Evolutionary conservation across 306 rosid genomes (phyloP).

Genomic region (Psophocarpus tetragonolobus): DNA sequence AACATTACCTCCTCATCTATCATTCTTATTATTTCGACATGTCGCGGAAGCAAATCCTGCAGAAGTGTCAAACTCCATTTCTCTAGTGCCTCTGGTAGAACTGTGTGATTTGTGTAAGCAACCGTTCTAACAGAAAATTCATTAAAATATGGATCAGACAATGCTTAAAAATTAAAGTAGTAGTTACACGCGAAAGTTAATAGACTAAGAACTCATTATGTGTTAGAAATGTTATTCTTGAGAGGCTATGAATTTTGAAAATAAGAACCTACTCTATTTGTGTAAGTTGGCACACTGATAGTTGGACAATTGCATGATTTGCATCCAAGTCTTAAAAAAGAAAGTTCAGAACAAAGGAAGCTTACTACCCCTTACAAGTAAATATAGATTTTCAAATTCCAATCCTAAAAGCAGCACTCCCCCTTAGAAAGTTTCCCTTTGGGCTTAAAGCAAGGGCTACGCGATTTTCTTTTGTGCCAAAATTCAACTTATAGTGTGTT

Average conservation of each 20-base stretch:
- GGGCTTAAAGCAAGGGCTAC: background rate
- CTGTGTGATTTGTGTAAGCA: constrained; percentile 96
- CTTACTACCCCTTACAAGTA: constrained; percentile 4
- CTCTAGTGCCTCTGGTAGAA: constrained; percentile 96
- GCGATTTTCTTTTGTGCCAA: background rate
- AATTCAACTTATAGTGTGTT: background rate
- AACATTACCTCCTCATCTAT: constrained; percentile 84
- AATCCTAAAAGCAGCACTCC: background rate
- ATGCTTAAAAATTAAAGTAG: background rate
- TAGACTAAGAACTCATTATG: background rate
- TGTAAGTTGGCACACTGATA: background rate
- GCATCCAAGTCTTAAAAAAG: background rate
- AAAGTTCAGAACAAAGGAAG: background rate
- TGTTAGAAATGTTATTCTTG: background rate
- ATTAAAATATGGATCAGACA: constrained; percentile 29
- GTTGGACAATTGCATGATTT: background rate
- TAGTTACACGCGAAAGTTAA: background rate
- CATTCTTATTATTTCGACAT: constrained; percentile 72
- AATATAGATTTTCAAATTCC: constrained; percentile 7
- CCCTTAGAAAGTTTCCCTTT: background rate
- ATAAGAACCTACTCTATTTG: constrained; percentile 1
- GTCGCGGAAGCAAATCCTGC: constrained; percentile 89
- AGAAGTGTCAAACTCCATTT: constrained; percentile 88
- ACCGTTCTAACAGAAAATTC: constrained; percentile 60
- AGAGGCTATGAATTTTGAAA: constrained; percentile 13